These are phyloP conservation scores for Metschnikowia gruessii DNA, from an alignment of 805 yeast genomes.

Conservation along the genomic window DNA sequence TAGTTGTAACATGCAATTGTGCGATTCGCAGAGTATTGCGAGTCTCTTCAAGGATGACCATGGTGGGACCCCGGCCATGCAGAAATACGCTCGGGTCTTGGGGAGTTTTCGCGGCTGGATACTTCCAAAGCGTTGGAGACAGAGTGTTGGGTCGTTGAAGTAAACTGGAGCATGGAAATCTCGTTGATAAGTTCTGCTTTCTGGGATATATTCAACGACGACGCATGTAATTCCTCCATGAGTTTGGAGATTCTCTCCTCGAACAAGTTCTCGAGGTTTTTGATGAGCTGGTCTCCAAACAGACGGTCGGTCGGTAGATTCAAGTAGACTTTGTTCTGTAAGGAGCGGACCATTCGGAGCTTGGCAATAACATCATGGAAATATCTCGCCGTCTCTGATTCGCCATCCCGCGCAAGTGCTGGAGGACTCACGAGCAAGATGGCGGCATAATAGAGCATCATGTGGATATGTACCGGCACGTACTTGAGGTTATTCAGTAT, in stretches of 20 bases:
- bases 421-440: slow-evolving; percentile 53
- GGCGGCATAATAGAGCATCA: slow-evolving; percentile 69
- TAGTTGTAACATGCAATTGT: too few species aligned
- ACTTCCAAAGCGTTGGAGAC: slow-evolving; percentile 20
- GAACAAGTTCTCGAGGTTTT: slow-evolving; percentile 32
- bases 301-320: slow-evolving; percentile 52
- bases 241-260: slow-evolving; percentile 26
- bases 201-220: slow-evolving; percentile 16
- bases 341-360: slow-evolving; percentile 41
- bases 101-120: slow-evolving; percentile 28
- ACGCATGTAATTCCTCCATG: slow-evolving; percentile 19
- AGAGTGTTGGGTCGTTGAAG: slow-evolving; percentile 10
- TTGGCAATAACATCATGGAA: slow-evolving; percentile 32
- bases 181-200: slow-evolving; percentile 19
- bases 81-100: slow-evolving; percentile 37
- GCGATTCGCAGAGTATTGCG: not conserved
- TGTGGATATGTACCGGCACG: slow-evolving; percentile 70
- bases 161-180: slow-evolving; percentile 14
- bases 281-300: slow-evolving; percentile 46
- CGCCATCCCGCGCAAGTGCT: slow-evolving; percentile 16
- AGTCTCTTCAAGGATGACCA: slow-evolving; percentile 49
- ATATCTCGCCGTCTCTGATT: slow-evolving; percentile 16
- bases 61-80: slow-evolving; percentile 72
- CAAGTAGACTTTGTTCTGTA: slow-evolving; percentile 40
- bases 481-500: slow-evolving; percentile 53